Evolutionary conservation across 441 rosid genomes (phyloP).

Genomic region (Bruguiera hainesii): DNA sequence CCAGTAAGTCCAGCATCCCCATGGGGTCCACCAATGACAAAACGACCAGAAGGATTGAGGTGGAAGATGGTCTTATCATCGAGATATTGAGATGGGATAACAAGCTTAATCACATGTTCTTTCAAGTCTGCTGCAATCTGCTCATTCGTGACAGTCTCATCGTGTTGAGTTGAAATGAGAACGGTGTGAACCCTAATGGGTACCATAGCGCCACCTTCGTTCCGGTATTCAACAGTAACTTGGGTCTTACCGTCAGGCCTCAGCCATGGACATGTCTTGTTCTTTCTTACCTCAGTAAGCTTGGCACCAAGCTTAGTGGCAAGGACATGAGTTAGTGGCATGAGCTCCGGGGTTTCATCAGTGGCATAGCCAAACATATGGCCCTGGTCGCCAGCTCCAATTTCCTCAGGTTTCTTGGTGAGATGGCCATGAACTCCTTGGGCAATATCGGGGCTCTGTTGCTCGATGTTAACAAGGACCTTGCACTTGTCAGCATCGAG

Average conservation of each 20-base stretch:
- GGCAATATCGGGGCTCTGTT: slow-evolving; percentile 80
- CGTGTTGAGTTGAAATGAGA: slow-evolving; percentile 80
- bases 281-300: slow-evolving; percentile 80
- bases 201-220: slow-evolving; percentile 68
- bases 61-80: slow-evolving; percentile 81
- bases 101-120: slow-evolving; percentile 67
- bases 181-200: slow-evolving; percentile 70
- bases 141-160: slow-evolving; percentile 70
- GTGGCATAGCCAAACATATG: slow-evolving; percentile 83
- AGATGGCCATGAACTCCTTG: slow-evolving; percentile 84
- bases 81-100: slow-evolving; percentile 61
- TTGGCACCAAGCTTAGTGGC: slow-evolving; percentile 80
- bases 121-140: slow-evolving; percentile 69
- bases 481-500: slow-evolving; percentile 75
- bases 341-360: slow-evolving; percentile 71
- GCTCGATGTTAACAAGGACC: slow-evolving; percentile 76
- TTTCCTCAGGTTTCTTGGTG: slow-evolving; percentile 74
- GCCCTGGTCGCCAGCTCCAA: slow-evolving; percentile 86
- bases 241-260: slow-evolving; percentile 87
- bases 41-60: slow-evolving; percentile 76
- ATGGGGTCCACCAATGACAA: slow-evolving; percentile 82
- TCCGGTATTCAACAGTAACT: slow-evolving; percentile 70
- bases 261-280: slow-evolving; percentile 70
- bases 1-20: slow-evolving; percentile 90
- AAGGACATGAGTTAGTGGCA: slow-evolving; percentile 76